Base-by-base conservation (phyloP, 1,139 yeast genomes). In the Kazachstania sp. region DNA sequence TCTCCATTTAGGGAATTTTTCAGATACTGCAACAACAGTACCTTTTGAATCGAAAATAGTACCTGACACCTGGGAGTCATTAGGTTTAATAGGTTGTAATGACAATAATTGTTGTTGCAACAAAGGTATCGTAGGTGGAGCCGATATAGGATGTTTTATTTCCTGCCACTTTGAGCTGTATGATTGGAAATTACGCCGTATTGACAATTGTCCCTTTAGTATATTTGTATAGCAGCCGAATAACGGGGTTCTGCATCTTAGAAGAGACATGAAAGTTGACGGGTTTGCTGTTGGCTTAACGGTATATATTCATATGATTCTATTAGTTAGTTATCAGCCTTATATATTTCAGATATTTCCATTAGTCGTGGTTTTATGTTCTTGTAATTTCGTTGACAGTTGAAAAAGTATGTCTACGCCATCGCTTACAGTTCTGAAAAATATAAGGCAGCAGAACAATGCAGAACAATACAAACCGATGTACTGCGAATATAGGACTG, bases 21-120 rank as follows among this genome's bases (percentile, higher is more conserved):
- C 80, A 0, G 94, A 80, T 1, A 86, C 86, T 5, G 83, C 84
- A 1, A 78, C 71, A 41, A 86, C 84, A 48, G 78, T 75, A 1
- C 98, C 98, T 15, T 74, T 68, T 8, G 66, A 58, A 61, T 90
- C 94, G 59, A 92, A 83, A 0, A 85, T 79, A 0, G 97, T 86
- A 58, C 97, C 88, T 32, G 81, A 77, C 3, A 80, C 81, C 55
- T 62, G 75, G 7, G 75, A 65, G 54, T 79, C 73, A 58, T 71
- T 79, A 0, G 86, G 84, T 2, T 78, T 73, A 6, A 77, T 73
- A 1, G 86, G 83, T 52, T 77, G 74, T 44, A 79, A 59, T 26
- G 70, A 55, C 7, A 46, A 40, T 35, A 46, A 16, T 43, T 38
- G 39, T n/a, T 39, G 41, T 32, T 46, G 45, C 4, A 46, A 29